Conservation (phyloP, 139 green algal genomes). For the Chlamydomonas sp. region DNA sequence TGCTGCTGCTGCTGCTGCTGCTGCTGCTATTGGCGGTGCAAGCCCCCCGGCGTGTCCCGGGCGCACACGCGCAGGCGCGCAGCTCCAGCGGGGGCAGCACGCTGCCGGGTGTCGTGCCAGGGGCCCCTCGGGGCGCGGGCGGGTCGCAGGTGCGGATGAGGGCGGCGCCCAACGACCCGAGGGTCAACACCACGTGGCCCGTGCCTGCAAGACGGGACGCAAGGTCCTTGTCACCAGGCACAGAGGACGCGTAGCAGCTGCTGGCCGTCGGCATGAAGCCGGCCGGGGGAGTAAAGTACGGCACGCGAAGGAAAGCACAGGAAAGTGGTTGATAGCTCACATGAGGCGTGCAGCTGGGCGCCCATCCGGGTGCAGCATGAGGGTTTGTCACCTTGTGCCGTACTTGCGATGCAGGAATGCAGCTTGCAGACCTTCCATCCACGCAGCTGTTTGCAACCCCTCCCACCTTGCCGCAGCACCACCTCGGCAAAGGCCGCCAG, state of each 20-base stretch:
- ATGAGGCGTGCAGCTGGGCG: too few species aligned
- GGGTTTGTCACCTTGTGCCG: too few species aligned
- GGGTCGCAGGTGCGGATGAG: slow-evolving; percentile 39
- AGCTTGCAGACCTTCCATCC: too few species aligned
- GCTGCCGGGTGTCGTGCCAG: not conserved
- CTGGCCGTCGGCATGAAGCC: not conserved
- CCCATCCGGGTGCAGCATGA: too few species aligned
- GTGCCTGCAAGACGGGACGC: slow-evolving; percentile 38
- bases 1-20: too few species aligned
- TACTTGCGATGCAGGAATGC: too few species aligned
- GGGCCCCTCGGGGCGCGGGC: not conserved
- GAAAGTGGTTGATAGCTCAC: too few species aligned
- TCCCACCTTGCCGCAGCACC: slow-evolving; percentile 41
- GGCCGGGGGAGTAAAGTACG: too few species aligned
- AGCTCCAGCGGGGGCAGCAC: not conserved
- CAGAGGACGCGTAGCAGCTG: slow-evolving; percentile 7
- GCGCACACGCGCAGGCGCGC: too few species aligned
- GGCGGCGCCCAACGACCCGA: slow-evolving; percentile 62
- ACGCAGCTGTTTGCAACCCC: not conserved
- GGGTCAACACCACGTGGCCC: slow-evolving; percentile 64
- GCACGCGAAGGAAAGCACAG: too few species aligned
- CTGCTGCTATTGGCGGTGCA: not conserved
- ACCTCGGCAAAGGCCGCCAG: slow-evolving; percentile 31
- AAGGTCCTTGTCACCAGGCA: not conserved
- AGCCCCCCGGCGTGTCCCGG: too few species aligned